A percentile compares a stretch with the other conserved stretches of the same genome.
These are phyloP conservation scores for Saccharomyces hybrid DNA, from an alignment of 1,139 yeast species.

Conservation along the genomic window DNA sequence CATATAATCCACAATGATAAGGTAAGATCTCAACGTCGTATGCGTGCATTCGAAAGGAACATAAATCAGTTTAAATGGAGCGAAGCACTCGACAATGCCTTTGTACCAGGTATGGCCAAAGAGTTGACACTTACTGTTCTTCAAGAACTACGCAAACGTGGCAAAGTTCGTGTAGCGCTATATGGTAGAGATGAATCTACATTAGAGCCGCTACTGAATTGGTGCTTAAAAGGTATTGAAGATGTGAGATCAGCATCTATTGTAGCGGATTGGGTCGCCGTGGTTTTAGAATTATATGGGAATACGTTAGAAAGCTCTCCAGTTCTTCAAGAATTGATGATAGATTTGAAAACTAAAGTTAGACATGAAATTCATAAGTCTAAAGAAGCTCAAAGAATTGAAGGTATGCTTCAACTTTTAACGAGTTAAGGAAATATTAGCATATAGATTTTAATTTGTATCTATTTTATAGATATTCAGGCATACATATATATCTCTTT, in stretches of 20 bases:
- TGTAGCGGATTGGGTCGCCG: slow-evolving; percentile 78
- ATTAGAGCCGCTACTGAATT: slow-evolving; percentile 74
- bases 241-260: slow-evolving; percentile 72
- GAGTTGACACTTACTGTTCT: slow-evolving; percentile 76
- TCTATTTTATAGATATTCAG: background rate
- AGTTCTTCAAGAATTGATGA: slow-evolving; percentile 67
- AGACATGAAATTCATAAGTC: slow-evolving; percentile 67
- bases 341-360: slow-evolving; percentile 52
- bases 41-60: slow-evolving; percentile 75
- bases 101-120: slow-evolving; percentile 65
- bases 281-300: slow-evolving; percentile 74
- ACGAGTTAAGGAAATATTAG: slow-evolving; percentile 29
- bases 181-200: slow-evolving; percentile 79
- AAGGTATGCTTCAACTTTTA: slow-evolving; percentile 87
- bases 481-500: slow-evolving; percentile 1
- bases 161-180: slow-evolving; percentile 74
- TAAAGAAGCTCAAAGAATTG: slow-evolving; percentile 79
- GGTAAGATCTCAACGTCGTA: slow-evolving; percentile 45
- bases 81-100: slow-evolving; percentile 85
- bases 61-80: slow-evolving; percentile 85
- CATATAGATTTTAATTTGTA: background rate
- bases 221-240: slow-evolving; percentile 71
- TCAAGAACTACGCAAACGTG: slow-evolving; percentile 77
- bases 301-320: slow-evolving; percentile 64
- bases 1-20: slow-evolving; percentile 59